Conservation (phyloP, 164 flowering plant genomes). For the Houttuynia cordata region DNA sequence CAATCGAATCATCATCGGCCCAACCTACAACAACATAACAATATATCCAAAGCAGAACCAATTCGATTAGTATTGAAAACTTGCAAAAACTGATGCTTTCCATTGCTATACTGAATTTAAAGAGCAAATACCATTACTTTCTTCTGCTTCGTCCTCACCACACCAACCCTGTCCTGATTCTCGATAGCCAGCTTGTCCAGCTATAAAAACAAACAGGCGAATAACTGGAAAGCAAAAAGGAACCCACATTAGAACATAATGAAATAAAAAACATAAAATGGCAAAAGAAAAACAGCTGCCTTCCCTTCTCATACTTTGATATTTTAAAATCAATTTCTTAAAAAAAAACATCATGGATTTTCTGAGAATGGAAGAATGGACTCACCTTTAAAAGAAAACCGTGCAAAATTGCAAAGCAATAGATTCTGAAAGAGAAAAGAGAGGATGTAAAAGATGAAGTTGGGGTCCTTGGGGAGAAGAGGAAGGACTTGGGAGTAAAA, state of each 20-base stretch:
- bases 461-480: not conserved
- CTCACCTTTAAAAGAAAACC: not conserved
- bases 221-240: not conserved
- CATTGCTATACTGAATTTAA: too few species aligned
- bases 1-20: slow-evolving; percentile 26
- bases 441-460: not conserved
- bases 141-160: slow-evolving; percentile 16
- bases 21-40: slow-evolving; percentile 20
- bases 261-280: not conserved
- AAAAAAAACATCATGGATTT: too few species aligned
- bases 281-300: slow-evolving; percentile 1
- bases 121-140: slow-evolving; percentile 16
- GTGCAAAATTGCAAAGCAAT: not conserved
- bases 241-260: slow-evolving; percentile 3
- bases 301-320: too few species aligned
- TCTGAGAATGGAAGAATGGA: not conserved
- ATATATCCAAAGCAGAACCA: not conserved
- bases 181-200: slow-evolving; percentile 24
- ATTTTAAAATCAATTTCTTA: too few species aligned
- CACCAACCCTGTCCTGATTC: slow-evolving; percentile 13
- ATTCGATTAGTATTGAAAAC: too few species aligned
- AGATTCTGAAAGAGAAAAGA: too few species aligned
- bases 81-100: too few species aligned
- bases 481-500: not conserved
- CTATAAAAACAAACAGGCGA: slow-evolving; percentile 1